These are phyloP conservation scores for Colletotrichum orchidophilum DNA, from an alignment of 2,329 filamentous ascomycete species.

Conservation along the genomic window DNA sequence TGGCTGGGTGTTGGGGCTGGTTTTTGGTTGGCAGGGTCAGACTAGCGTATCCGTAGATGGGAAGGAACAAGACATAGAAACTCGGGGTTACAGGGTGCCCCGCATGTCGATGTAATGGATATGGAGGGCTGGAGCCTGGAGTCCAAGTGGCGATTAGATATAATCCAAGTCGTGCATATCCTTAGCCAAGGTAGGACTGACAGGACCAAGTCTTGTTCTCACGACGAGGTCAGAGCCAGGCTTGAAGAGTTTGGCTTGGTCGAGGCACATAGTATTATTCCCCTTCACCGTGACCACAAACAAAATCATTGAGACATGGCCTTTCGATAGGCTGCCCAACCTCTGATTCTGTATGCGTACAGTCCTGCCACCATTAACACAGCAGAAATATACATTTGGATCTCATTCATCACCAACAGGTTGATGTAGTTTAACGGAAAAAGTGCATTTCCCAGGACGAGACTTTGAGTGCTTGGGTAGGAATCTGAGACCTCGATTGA, in stretches of 20 bases:
- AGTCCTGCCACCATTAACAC: background rate
- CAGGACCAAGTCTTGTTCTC: background rate
- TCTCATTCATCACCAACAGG: background rate
- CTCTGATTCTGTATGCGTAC: background rate
- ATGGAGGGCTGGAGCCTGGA: background rate
- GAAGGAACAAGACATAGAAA: conserved; percentile 24
- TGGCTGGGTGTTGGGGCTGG: conserved; percentile 1
- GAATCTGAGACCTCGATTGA: background rate
- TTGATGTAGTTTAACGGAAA: background rate
- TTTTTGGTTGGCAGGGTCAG: conserved; percentile 1
- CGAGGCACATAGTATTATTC: too few species aligned
- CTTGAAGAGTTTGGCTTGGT: too few species aligned
- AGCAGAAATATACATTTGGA: background rate
- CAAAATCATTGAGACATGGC: background rate
- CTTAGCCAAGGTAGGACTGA: too few species aligned
- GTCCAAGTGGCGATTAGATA: conserved; percentile 13
- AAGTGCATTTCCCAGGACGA: background rate
- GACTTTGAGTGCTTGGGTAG: background rate
- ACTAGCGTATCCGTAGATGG: background rate
- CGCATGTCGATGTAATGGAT: conserved; percentile 14
- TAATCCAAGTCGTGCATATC: background rate
- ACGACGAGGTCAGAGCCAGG: too few species aligned
- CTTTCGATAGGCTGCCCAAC: background rate
- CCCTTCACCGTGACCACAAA: background rate
- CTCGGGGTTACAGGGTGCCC: conserved; percentile 23